Evolutionary conservation across 352 stramenopile genomes (phyloP), one percentile per base, ranked within the genome.

Genomic region (Pythium pyrilobum): DNA sequence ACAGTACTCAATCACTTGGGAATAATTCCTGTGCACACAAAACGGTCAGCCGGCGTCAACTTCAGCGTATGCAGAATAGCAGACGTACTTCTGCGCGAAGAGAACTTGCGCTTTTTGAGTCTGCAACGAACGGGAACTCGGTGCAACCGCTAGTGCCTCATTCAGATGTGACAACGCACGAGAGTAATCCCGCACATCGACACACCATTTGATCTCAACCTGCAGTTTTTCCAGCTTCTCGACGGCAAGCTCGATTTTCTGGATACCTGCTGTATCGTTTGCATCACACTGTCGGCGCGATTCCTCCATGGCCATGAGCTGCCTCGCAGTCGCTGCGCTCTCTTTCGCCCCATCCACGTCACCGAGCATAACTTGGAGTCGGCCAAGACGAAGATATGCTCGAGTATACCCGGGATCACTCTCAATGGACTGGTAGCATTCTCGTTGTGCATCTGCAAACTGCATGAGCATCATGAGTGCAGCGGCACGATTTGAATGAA

Each of bases 381-480:
- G 71, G 5, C 67, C 71, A 8, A 89, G 51, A 6, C 84, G 74
- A 38, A 93, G 61, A 43, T 92, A 89, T 3, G 82, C 82, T 29
- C 76, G 68, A n/a, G 78, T 72, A 41, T 95, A 92, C 4, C 56
- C 62, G n/a, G 74, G 62, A 34, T 95, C 79, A 8, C 68, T 57
- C 12, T 77, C 72, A 21, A 95, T 86, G 24, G 82, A 84, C 16
- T 69, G 43, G 15, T 68, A 52, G 29, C 77, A 87, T 63, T 95
- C 84, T 1, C 74, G 77, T 48, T 86, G 70, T 13, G 81, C 84
- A 62, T 93, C 82, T 8, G 56, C 38, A 13, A 89, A 73, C 52
- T 87, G 74, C 64, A 78, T 69, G 13, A 91, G 25, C 84, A 92
- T 92, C 72, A 92, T 87, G 25, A 89, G 54, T 6, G 76, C 84